A percentile compares a stretch with the other conserved stretches of the same genome.
These are phyloP conservation scores for Silene coronaria DNA, from an alignment of 179 eudicot genomes.

Conservation along the genomic window DNA sequence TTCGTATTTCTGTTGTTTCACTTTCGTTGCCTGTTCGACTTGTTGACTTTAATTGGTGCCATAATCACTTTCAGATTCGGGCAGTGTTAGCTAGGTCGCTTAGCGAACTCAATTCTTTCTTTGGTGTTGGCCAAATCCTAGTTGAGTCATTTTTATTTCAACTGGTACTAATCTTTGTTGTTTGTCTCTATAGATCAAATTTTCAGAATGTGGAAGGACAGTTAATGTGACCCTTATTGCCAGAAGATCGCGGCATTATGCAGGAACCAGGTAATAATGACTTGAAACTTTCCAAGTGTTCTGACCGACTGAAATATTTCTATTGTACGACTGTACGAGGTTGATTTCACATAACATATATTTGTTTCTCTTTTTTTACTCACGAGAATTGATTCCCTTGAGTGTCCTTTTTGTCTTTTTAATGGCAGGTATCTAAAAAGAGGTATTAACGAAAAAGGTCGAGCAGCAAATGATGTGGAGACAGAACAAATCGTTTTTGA, in stretches of 20 bases:
- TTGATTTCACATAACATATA: not conserved
- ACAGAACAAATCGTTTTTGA: slow-evolving; percentile 89
- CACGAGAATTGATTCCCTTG: not conserved
- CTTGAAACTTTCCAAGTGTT: not conserved
- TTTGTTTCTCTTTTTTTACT: not conserved
- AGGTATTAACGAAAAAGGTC: slow-evolving; percentile 91
- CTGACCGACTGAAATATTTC: not conserved
- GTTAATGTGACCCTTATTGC: slow-evolving; percentile 84
- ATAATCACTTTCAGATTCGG: not conserved
- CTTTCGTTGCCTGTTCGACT: not conserved
- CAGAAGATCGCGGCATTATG: slow-evolving; percentile 94
- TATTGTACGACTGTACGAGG: not conserved
- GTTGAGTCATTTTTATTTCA: slow-evolving; percentile 3
- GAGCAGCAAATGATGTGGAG: slow-evolving; percentile 97
- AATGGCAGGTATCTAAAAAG: slow-evolving; percentile 75
- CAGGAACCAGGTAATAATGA: slow-evolving; percentile 80
- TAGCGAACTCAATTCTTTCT: not conserved
- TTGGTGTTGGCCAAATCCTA: not conserved
- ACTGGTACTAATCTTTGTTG: slow-evolving; percentile 2
- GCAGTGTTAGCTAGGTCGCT: slow-evolving; percentile 2
- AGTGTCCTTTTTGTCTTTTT: slow-evolving; percentile 5
- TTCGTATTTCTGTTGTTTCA: not conserved
- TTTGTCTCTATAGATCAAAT: slow-evolving; percentile 47
- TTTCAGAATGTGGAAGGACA: slow-evolving; percentile 50
- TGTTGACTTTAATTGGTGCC: not conserved